phyloP scores from a whole-genome alignment of 371 early-diverging fungal species.

The Mortierella sp. region DNA sequence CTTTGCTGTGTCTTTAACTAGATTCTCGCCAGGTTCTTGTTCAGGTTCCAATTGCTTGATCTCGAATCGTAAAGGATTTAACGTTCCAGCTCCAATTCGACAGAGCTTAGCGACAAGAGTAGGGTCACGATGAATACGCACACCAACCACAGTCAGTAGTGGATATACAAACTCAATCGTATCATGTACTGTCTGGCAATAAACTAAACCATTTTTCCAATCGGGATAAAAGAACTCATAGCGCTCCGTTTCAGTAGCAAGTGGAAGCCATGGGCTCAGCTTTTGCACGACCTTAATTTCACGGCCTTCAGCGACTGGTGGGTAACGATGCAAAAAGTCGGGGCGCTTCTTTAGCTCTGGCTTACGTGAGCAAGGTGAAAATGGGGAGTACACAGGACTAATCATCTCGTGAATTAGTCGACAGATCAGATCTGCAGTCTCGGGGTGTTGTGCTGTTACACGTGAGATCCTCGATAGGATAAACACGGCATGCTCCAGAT shows the following conservation, averaged over 20 bases:
- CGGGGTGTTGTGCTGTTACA: conserved; percentile 71
- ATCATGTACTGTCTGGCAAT: conserved; percentile 56
- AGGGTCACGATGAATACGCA: conserved; percentile 63
- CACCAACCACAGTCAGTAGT: conserved; percentile 64
- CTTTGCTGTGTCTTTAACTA: not conserved
- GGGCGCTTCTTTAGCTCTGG: conserved; percentile 24
- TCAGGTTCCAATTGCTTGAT: conserved; percentile 12
- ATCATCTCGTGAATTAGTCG: conserved; percentile 71
- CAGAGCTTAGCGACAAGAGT: conserved; percentile 60
- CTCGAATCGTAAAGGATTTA: conserved; percentile 46
- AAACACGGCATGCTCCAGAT: conserved; percentile 65
- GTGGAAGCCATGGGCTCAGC: conserved; percentile 27
- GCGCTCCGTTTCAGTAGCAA: conserved; percentile 50
- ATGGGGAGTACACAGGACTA: conserved; percentile 64
- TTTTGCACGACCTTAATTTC: conserved; percentile 21
- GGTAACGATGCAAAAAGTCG: conserved; percentile 32
- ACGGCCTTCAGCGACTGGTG: conserved; percentile 6
- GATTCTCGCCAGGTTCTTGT: not conserved
- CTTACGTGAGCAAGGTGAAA: conserved; percentile 47
- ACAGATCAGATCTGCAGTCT: conserved; percentile 71
- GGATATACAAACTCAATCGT: conserved; percentile 62
- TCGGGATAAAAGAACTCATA: conserved; percentile 71
- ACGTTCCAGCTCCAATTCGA: conserved; percentile 56
- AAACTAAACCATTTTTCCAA: conserved; percentile 67
- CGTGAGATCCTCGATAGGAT: conserved; percentile 69